phyloP scores from a whole-genome alignment of 2,329 filamentous ascomycete species.

The Fusarium lateritium region DNA sequence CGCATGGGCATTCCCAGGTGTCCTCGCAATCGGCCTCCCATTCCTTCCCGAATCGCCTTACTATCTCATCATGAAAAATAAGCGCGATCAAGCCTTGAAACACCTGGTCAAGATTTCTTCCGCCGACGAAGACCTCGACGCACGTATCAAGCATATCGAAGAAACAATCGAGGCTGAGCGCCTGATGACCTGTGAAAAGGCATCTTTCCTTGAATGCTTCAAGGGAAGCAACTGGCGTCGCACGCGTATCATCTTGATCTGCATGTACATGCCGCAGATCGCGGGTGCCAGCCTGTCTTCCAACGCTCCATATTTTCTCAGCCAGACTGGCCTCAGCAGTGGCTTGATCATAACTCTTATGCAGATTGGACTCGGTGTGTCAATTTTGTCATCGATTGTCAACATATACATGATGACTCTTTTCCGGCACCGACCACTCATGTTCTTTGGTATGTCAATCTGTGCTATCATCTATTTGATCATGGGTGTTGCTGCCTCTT shows the following conservation, averaged over 20 bases:
- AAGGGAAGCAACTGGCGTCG: conserved; percentile 26
- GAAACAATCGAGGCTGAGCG: conserved; percentile 5
- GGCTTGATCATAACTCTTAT: conserved; percentile 12
- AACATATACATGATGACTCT: conserved; percentile 30
- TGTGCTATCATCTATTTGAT: conserved; percentile 22
- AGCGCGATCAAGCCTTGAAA: conserved; percentile 3
- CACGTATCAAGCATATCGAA: conserved; percentile 8
- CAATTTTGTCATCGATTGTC: conserved; percentile 10
- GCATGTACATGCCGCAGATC: conserved; percentile 32
- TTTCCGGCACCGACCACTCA: conserved; percentile 18
- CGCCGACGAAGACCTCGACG: conserved; percentile 3
- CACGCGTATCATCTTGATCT: conserved; percentile 25
- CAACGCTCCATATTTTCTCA: conserved; percentile 21
- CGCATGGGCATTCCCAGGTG: conserved; percentile 20
- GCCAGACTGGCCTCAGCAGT: conserved; percentile 5
- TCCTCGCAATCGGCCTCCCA: conserved; percentile 21
- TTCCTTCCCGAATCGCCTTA: conserved; percentile 30
- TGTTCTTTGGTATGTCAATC: conserved; percentile 20
- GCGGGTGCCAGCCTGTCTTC: conserved; percentile 7
- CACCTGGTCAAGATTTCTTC: conserved; percentile 7
- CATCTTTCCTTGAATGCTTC: conserved; percentile 24
- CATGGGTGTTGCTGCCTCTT: conserved; percentile 12
- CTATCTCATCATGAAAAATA: conserved; percentile 26
- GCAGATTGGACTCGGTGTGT: conserved; percentile 20
- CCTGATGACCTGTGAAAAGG: conserved; percentile 1